A percentile compares a stretch with the other conserved stretches of the same genome.
Conservation (phyloP, 1,139 yeast species). For the Pichia sp. region DNA sequence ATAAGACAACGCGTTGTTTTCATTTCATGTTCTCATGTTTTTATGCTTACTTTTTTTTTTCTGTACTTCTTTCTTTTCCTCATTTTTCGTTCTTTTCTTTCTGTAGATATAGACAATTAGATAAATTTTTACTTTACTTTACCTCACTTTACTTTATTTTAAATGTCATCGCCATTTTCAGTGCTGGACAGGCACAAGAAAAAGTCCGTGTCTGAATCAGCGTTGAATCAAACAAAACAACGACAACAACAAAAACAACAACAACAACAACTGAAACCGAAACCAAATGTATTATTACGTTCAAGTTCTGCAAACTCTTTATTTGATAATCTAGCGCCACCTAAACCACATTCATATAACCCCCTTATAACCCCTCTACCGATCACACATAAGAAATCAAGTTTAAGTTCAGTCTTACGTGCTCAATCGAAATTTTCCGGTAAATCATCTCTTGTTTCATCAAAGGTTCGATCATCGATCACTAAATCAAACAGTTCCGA, state of each 20-base stretch:
- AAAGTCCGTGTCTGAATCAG: not conserved
- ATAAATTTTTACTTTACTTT: too few species aligned
- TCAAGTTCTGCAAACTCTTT: conserved; percentile 2
- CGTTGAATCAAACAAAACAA: too few species aligned
- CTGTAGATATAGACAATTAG: not conserved
- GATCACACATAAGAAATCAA: conserved; percentile 6
- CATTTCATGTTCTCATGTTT: too few species aligned
- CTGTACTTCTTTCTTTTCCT: too few species aligned
- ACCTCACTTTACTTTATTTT: too few species aligned
- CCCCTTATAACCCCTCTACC: too few species aligned
- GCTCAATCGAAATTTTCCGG: conserved; percentile 15
- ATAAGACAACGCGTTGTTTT: too few species aligned
- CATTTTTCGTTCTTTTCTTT: not conserved
- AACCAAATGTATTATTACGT: conserved; percentile 2
- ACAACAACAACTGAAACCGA: too few species aligned
- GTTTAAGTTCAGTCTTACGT: conserved; percentile 11
- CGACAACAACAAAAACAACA: too few species aligned
- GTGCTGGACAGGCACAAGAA: conserved; percentile 14
- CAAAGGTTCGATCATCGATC: conserved; percentile 5
- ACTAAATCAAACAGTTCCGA: not conserved
- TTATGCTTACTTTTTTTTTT: too few species aligned
- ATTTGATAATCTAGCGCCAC: not conserved
- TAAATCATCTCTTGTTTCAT: conserved; percentile 10
- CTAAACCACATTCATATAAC: too few species aligned
- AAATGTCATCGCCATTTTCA: conserved; percentile 17